Conservation (phyloP, 2,329 filamentous ascomycete genomes). For the Fusarium redolens region DNA sequence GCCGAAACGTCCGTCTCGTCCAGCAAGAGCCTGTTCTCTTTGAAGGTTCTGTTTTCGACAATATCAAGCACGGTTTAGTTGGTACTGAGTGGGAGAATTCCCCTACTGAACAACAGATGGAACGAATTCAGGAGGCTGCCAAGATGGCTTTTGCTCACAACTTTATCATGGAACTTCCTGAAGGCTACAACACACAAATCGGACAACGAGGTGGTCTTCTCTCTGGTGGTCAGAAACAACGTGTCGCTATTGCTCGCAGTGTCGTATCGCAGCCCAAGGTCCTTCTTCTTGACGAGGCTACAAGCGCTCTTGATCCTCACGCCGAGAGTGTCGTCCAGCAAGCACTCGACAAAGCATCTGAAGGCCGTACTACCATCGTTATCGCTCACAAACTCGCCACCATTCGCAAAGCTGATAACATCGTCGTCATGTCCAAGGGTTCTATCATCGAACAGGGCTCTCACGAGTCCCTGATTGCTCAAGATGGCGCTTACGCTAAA, state of each 20-base stretch:
- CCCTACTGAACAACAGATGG: conserved; percentile 55
- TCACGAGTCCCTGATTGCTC: conserved; percentile 63
- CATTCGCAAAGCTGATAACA: conserved; percentile 48
- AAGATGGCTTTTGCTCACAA: conserved; percentile 62
- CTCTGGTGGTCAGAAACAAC: conserved; percentile 74
- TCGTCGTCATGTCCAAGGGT: conserved; percentile 46
- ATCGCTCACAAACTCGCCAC: conserved; percentile 69
- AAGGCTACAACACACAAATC: conserved; percentile 65
- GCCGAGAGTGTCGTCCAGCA: conserved; percentile 62
- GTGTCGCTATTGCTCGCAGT: conserved; percentile 72
- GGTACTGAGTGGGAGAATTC: conserved; percentile 54
- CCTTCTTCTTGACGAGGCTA: conserved; percentile 74
- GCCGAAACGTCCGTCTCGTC: conserved; percentile 53
- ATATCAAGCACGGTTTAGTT: conserved; percentile 63
- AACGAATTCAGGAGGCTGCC: conserved; percentile 59
- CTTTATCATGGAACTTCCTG: conserved; percentile 60
- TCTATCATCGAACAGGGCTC: conserved; percentile 45
- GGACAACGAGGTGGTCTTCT: conserved; percentile 72
- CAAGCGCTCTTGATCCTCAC: conserved; percentile 62
- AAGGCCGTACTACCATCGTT: conserved; percentile 69
- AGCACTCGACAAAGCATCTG: conserved; percentile 64
- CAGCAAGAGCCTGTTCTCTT: conserved; percentile 59
- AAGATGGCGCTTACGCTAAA: conserved; percentile 61
- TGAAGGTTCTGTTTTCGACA: conserved; percentile 63
- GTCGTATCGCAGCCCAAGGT: conserved; percentile 71